phyloP scores from a whole-genome alignment of 2,329 filamentous ascomycete genomes.

The Leptographium flavum region DNA sequence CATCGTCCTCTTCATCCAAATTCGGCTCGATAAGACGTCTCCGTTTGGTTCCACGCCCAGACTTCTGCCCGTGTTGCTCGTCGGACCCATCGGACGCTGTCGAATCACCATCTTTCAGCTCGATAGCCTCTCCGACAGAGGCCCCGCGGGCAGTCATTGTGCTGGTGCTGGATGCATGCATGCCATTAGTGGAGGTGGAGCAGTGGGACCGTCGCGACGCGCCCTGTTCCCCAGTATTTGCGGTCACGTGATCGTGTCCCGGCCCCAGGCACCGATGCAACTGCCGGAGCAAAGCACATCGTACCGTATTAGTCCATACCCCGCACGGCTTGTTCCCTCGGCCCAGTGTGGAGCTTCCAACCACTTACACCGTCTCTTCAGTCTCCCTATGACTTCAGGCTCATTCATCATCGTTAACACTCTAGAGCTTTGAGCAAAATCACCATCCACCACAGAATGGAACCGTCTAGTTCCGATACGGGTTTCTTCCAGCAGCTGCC shows the following conservation, averaged over 20 bases:
- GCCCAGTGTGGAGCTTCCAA: not conserved
- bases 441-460: slow-evolving; percentile 17
- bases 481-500: slow-evolving; percentile 44
- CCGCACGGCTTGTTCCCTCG: not conserved
- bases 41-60: slow-evolving; percentile 3
- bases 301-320: not conserved
- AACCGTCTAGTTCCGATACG: slow-evolving; percentile 27
- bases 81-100: slow-evolving; percentile 1
- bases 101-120: slow-evolving; percentile 4
- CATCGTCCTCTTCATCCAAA: slow-evolving; percentile 22
- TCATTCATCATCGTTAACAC: no score
- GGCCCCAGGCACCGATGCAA: no score
- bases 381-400: no score
- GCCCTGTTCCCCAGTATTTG: no score
- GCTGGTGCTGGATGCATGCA: not conserved
- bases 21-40: not conserved
- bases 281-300: not conserved
- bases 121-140: not conserved
- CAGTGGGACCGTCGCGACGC: not conserved
- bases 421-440: no score
- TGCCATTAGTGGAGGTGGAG: not conserved
- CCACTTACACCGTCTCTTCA: not conserved
- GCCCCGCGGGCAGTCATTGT: slow-evolving; percentile 7
- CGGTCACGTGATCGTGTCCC: not conserved
- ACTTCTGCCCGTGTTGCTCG: not conserved